These are phyloP conservation scores for Malassezia dermatis DNA, from an alignment of 1,284 basidiomycete species.

Conservation along the genomic window DNA sequence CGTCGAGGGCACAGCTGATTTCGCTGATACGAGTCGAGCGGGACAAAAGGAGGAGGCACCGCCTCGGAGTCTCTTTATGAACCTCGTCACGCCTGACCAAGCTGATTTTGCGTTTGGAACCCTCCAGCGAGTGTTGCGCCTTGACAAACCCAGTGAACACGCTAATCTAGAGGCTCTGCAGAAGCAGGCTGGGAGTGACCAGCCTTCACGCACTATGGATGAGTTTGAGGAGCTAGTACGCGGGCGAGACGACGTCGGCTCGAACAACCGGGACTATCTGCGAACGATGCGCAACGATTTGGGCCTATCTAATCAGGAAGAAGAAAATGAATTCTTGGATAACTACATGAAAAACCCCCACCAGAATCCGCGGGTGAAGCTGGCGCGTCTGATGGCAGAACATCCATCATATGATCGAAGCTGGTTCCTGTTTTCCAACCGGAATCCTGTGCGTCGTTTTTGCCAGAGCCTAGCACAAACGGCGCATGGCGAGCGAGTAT, in stretches of 20 bases:
- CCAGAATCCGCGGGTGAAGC: constrained; percentile 67
- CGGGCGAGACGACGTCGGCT: constrained; percentile 39
- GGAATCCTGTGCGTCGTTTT: constrained; percentile 61
- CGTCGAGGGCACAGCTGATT: constrained; percentile 4
- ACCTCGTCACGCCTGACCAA: constrained; percentile 13
- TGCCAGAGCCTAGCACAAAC: constrained; percentile 79
- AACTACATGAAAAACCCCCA: constrained; percentile 45
- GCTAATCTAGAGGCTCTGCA: constrained; percentile 55
- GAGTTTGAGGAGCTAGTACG: constrained; percentile 12
- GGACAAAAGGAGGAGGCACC: constrained; percentile 11
- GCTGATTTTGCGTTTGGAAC: constrained; percentile 20
- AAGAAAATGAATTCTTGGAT: constrained; percentile 18
- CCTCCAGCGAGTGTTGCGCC: constrained; percentile 28
- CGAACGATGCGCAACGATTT: constrained; percentile 41
- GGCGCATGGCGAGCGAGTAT: constrained; percentile 67
- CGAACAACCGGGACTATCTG: constrained; percentile 58
- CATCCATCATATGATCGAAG: constrained; percentile 85
- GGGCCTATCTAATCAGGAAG: constrained; percentile 25
- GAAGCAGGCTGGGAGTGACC: constrained; percentile 16
- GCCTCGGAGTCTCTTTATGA: constrained; percentile 15
- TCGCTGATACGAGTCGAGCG: constrained; percentile 3
- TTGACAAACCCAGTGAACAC: constrained; percentile 57
- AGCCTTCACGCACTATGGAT: constrained; percentile 10
- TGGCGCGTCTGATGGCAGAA: constrained; percentile 74
- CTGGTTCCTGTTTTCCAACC: constrained; percentile 80